A percentile compares a stretch with the other conserved stretches of the same genome.
phyloP scores from a whole-genome alignment of 352 stramenopile species.

The Lagenidium sp. region DNA sequence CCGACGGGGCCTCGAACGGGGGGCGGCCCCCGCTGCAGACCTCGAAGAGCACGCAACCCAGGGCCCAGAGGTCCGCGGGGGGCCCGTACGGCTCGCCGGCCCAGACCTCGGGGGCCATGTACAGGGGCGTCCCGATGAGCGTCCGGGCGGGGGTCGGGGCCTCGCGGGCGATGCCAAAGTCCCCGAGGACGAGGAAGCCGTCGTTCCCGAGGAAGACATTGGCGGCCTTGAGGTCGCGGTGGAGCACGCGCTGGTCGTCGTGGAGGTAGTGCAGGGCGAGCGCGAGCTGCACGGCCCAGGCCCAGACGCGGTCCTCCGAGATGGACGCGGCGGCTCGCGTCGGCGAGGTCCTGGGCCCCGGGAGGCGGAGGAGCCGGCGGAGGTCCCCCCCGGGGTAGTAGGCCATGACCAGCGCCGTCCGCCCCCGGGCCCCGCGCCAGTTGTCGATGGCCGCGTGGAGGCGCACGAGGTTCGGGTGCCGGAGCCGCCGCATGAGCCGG shows the following conservation, averaged over 20 bases:
- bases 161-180: conserved; percentile 79
- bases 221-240: conserved; percentile 89
- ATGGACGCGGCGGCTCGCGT: conserved; percentile 1
- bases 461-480: conserved; percentile 90
- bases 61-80: conserved; percentile 81
- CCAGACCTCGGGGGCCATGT: conserved; percentile 86
- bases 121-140: conserved; percentile 85
- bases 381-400: conserved; percentile 84
- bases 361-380: conserved; percentile 20
- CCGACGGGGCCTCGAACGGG: conserved; percentile 34
- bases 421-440: conserved; percentile 20
- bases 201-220: conserved; percentile 73
- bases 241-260: conserved; percentile 41
- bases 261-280: conserved; percentile 89
- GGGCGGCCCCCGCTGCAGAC: conserved; percentile 55
- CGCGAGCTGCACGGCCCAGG: conserved; percentile 88
- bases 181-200: conserved; percentile 77
- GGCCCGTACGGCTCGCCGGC: conserved; percentile 71
- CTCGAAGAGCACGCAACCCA: conserved; percentile 86
- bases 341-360: no score
- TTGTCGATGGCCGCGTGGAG: conserved; percentile 73
- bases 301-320: conserved; percentile 74
- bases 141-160: conserved; percentile 53
- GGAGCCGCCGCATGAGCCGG: conserved; percentile 73
- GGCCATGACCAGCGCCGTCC: conserved; percentile 86